Evolutionary conservation across 768 basidiomycete species (phyloP).

Genomic region (Pleurotus tuber-regium): DNA sequence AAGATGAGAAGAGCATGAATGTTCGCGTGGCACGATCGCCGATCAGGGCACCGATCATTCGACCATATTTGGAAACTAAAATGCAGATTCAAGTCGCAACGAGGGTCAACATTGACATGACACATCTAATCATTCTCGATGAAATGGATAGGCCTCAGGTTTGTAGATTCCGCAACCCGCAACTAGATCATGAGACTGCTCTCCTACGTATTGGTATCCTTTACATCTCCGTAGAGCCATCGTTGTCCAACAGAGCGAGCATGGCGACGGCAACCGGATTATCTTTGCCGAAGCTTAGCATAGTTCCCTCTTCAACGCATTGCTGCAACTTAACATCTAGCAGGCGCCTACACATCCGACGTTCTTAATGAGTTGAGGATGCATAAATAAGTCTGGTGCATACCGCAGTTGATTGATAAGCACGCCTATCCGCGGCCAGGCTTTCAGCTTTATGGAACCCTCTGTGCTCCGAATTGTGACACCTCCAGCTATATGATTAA

Average conservation of each 20-base stretch:
- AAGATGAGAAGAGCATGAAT: no score
- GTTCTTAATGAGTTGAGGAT: not conserved
- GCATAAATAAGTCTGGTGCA: constrained; percentile 13
- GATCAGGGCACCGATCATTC: no score
- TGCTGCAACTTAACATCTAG: constrained; percentile 60
- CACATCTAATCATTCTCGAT: no score
- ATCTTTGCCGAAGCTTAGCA: constrained; percentile 43
- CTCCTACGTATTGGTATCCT: not conserved
- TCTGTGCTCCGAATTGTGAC: constrained; percentile 58
- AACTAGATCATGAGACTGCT: not conserved
- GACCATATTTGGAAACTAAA: no score
- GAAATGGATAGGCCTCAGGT: no score
- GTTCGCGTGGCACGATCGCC: no score
- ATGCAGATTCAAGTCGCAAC: no score
- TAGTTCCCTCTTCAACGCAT: constrained; percentile 58
- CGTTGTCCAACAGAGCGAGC: constrained; percentile 19
- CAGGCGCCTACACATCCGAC: constrained; percentile 39
- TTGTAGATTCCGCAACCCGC: no score
- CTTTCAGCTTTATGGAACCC: constrained; percentile 58
- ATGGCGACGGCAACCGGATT: constrained; percentile 49
- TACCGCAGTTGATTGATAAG: constrained; percentile 85
- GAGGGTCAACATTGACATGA: no score
- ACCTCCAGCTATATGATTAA: constrained; percentile 82
- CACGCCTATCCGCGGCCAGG: constrained; percentile 89
- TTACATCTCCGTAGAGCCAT: not conserved